A percentile compares a stretch with the other conserved stretches of the same genome.
Conservation (phyloP, 805 yeast genomes). For the Cyberlindnera sargentensis region DNA sequence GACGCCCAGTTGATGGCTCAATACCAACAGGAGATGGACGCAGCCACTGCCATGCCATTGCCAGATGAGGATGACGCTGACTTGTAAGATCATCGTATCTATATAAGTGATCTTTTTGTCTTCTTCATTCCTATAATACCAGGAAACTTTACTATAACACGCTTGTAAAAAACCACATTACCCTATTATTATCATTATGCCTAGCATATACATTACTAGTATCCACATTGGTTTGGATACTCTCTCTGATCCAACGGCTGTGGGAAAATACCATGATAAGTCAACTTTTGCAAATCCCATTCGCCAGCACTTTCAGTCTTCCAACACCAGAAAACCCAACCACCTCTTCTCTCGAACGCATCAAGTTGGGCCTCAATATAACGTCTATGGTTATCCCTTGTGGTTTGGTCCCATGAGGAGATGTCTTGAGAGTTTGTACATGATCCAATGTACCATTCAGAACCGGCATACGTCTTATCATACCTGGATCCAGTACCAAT, state of each 20-base stretch:
- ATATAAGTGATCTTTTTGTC: too few relatives aligned
- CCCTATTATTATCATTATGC: not conserved
- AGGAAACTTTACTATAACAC: not conserved
- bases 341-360: conserved; percentile 65
- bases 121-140: not conserved
- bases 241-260: conserved; percentile 66
- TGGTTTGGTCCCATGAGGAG: conserved; percentile 51
- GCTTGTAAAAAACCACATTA: not conserved
- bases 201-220: not conserved
- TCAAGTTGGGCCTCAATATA: conserved; percentile 89
- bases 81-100: conserved; percentile 43
- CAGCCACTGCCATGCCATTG: conserved; percentile 98
- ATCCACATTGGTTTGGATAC: conserved; percentile 60
- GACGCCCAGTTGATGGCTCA: conserved; percentile 95
- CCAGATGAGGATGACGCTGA: conserved; percentile 99
- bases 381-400: conserved; percentile 51
- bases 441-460: conserved; percentile 43
- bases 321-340: conserved; percentile 95
- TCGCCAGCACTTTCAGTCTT: conserved; percentile 78
- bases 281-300: conserved; percentile 73
- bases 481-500: conserved; percentile 77
- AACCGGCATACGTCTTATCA: conserved; percentile 49
- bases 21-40: conserved; percentile 99
- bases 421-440: conserved; percentile 49
- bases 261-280: conserved; percentile 62